These are phyloP conservation scores for Prunus davidiana DNA, from an alignment of 306 rosid genomes.

Conservation along the genomic window DNA sequence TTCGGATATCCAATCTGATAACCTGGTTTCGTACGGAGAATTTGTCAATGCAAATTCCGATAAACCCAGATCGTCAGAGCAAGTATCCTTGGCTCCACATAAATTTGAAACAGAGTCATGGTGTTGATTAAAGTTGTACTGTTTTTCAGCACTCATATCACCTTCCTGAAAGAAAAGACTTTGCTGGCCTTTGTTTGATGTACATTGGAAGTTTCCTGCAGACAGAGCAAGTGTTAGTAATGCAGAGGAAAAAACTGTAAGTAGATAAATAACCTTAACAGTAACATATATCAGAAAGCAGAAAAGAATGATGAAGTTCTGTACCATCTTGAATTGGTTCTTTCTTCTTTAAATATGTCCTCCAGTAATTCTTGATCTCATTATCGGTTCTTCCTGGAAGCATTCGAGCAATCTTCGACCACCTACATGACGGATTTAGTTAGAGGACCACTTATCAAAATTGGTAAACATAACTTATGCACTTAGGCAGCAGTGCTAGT, in stretches of 20 bases:
- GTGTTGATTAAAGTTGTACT: constrained; percentile 4
- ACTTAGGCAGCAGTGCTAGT: neutral
- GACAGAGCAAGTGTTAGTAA: constrained; percentile 5
- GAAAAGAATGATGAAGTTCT: neutral
- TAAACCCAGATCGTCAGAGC: constrained; percentile 20
- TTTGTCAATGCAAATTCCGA: constrained; percentile 33
- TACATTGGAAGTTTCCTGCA: constrained; percentile 24
- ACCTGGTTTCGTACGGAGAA: constrained; percentile 50
- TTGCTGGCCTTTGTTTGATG: constrained; percentile 14
- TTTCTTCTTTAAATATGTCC: constrained; percentile 47
- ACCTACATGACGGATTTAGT: constrained; percentile 26
- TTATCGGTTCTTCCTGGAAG: constrained; percentile 74
- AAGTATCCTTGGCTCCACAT: constrained; percentile 25
- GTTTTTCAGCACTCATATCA: constrained; percentile 7
- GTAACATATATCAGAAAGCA: neutral
- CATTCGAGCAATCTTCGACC: constrained; percentile 66
- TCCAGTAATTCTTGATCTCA: constrained; percentile 75
- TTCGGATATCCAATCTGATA: constrained; percentile 54
- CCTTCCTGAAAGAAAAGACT: constrained; percentile 16
- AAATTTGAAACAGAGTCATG: constrained; percentile 7
- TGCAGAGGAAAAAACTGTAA: neutral
- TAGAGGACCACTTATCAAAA: neutral
- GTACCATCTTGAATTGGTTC: constrained; percentile 26
- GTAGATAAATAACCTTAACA: neutral
- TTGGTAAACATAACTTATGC: neutral